phyloP scores from a whole-genome alignment of 2,329 filamentous ascomycete species.

The Diaporthe sp. region DNA sequence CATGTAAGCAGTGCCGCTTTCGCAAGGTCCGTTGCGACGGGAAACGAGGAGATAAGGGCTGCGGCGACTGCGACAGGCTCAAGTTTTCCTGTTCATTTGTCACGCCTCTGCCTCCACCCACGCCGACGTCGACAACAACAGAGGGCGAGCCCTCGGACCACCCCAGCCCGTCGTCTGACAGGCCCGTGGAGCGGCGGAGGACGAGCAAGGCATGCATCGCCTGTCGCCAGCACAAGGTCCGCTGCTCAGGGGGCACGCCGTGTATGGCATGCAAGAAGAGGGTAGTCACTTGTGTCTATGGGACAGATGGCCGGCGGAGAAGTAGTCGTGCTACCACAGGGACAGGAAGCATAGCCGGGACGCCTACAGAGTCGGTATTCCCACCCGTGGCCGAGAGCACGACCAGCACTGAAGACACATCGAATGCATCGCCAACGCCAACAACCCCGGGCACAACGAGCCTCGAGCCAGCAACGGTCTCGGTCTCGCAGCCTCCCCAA shows the following conservation, averaged over 20 bases:
- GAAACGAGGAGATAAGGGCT: constrained; percentile 32
- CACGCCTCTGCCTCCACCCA: constrained; percentile 36
- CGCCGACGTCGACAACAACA: constrained; percentile 15
- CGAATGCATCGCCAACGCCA: constrained; percentile 35
- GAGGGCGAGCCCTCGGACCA: constrained; percentile 25
- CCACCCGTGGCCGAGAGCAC: constrained; percentile 15
- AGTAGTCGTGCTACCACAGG: constrained; percentile 21
- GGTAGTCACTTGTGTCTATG: constrained; percentile 36
- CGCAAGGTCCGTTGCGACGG: constrained; percentile 41
- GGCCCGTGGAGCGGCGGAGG: constrained; percentile 38
- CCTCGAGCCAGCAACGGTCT: constrained; percentile 4
- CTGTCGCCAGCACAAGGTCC: constrained; percentile 40
- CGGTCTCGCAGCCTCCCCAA: not conserved
- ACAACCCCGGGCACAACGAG: constrained; percentile 34
- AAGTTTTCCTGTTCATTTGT: constrained; percentile 40
- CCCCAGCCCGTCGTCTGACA: constrained; percentile 33
- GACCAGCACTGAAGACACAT: constrained; percentile 31
- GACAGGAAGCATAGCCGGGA: constrained; percentile 27
- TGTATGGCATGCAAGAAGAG: constrained; percentile 40
- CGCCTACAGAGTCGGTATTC: constrained; percentile 35
- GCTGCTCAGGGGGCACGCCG: constrained; percentile 37
- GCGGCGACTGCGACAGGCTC: constrained; percentile 39
- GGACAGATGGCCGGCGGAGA: constrained; percentile 28
- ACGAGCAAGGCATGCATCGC: constrained; percentile 40
- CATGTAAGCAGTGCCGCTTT: constrained; percentile 40